Evolutionary conservation across 1,139 yeast genomes (phyloP), one percentile per base, ranked within the genome.

Genomic region (Wickerhamomyces sp.): DNA sequence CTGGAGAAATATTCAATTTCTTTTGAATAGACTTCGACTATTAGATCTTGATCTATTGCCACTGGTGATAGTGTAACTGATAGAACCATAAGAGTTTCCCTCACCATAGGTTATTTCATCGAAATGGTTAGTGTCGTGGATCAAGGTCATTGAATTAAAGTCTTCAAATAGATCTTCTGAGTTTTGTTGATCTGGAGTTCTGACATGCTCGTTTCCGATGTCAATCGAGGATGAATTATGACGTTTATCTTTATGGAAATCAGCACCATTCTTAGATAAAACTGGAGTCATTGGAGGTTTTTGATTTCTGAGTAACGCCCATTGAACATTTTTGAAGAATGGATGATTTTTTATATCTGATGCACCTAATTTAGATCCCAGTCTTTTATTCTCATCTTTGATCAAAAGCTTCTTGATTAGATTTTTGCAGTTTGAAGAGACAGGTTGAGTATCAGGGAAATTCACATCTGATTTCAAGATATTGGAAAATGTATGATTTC

Each of bases 241-340:
- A 15, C 46, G 52, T 18, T 48, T 56, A 28, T 60, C 48, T 38
- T 56, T 58, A 24, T 64, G 59, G 45, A 64, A 62, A 44, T 69
- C 76, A 18, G 64, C 58, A n/a, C 70, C 76, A 36, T 69, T 63
- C 45, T 81, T 79, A 14, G 90, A 81, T 41, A 89, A 72, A 0
- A 84, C 84, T 0, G 98, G 98, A 21, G 92, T 80, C 80, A 92
- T 83, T 12, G 98, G 98, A 1, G 98, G 97, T 43, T 83, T 82
- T 56, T 84, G 94, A 61, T 92, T 87, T 51, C 98, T 74, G 45
- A 92, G 68, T 46, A 92, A 67, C 0, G 98, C 97, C 98, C 98
- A 92, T 58, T 89, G 96, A 1, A 89, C 81, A 53, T 71, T 83
- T 58, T 89, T 90, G 70, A 92, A 92, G 54, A 89, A 94, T 0